Evolutionary conservation across 2,329 filamentous ascomycete species (phyloP).

Genomic region (Sordariomycetes sp.): DNA sequence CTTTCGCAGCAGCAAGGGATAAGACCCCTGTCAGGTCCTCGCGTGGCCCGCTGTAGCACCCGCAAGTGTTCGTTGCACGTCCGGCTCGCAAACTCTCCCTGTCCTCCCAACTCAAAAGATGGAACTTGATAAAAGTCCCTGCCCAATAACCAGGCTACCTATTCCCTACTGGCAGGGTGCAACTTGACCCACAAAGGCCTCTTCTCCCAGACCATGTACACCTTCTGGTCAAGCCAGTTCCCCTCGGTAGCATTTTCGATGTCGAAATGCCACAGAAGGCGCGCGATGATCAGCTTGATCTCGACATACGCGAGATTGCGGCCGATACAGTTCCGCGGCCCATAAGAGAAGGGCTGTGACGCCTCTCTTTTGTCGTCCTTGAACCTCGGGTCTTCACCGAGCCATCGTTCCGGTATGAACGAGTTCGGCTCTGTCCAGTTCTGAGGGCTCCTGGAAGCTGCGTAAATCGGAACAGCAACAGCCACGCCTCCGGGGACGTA

Average conservation of each 20-base stretch:
- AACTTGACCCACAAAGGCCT: neutral
- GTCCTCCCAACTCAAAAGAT: too few relatives aligned
- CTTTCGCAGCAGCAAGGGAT: too few relatives aligned
- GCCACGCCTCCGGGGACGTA: neutral
- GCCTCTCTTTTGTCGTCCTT: neutral
- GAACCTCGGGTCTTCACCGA: neutral
- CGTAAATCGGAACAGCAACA: neutral
- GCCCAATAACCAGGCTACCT: neutral
- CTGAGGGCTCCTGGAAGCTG: neutral
- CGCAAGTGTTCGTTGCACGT: too few relatives aligned
- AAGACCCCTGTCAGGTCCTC: too few relatives aligned
- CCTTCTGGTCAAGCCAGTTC: neutral
- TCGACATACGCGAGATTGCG: neutral
- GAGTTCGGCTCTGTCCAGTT: neutral
- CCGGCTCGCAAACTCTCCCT: too few relatives aligned
- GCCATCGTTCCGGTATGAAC: neutral
- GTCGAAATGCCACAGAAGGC: neutral
- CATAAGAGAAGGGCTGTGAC: neutral
- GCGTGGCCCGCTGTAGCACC: too few relatives aligned
- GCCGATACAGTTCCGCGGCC: neutral
- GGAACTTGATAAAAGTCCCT: too few relatives aligned
- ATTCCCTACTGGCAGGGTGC: neutral
- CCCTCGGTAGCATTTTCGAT: neutral
- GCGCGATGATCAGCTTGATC: neutral
- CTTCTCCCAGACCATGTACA: neutral